Evolutionary conservation across 2,329 filamentous ascomycete genomes (phyloP), one percentile per base, ranked within the genome.

Genomic region (Aschersonia sp.): DNA sequence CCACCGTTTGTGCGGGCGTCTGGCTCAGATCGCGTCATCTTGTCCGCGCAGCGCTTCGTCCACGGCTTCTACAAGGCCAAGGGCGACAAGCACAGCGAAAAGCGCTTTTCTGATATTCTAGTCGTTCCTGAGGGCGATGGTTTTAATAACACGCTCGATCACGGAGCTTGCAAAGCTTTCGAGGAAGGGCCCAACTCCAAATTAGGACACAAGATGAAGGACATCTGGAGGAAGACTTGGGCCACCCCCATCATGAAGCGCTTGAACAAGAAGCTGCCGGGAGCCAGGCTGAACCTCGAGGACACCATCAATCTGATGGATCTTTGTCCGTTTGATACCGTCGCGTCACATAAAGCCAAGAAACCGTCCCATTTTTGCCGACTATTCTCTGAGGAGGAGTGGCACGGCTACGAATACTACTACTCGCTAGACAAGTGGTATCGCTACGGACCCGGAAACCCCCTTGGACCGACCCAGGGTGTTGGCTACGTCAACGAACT

Each of bases 401-500:
- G 87, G 85, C 66, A 69, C 38, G 67, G 75, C 50, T 95, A 94
- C 64, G 82, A 89, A 63, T 94, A 95, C 68, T 83, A 81, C 61
- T 75, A 87, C 61, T 78, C 82, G 0, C 66, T 96, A 6, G 80
- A 80, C 53, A 95, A 95, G 61, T 95, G 82, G 72, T 95, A 95
- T 63, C 82, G 82, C 48, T 89, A 82, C 63, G 79, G 83, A 9
- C 74, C 76, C 31, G 89, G 89, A 10, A 89, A 88, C 59, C 76
- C 80, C 0, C 73, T 95, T 5, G 89, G 85, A 0, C 77, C 89
- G 5, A 88, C 87, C 0, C 88, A 94, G 63, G 89, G 89, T 1
- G 84, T 92, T 2, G 89, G 89, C 2, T 96, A 83, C 58, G 80
- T 82, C 48, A 94, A 94, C 62, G 89, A 96, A 69, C 77, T 96